Base-by-base conservation (phyloP, 2,329 filamentous ascomycete genomes). In the Fusarium sp. region DNA sequence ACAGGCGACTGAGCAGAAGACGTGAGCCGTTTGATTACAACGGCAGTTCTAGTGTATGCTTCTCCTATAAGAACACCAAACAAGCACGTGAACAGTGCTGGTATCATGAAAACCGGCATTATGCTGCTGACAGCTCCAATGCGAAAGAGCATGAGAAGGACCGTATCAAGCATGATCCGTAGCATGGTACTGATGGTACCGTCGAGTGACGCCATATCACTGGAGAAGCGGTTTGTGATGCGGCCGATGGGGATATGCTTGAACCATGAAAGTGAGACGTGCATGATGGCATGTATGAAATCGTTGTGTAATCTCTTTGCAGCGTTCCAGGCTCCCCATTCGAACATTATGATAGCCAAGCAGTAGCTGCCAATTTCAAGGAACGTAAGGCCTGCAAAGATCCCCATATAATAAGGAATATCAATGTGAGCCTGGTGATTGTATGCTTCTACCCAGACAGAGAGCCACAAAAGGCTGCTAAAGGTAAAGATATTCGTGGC, bases 131-230 rank as follows among this genome's bases (percentile, higher is more conserved):
- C 84, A 39, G 83, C 83, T 2, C 79, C 84, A 44, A 87, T 79
- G 11, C 85, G 83, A 58, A 87, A 84, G 27, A 85, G 62, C 62
- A 87, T 79, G 23, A 82, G 78, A 58, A 86, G 79, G 15, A 78
- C 70, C 18, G 81, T 80, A 62, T 87, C 85, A 15, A 87, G 61
- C 5, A 81, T 82, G 44, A 75, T 72, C 10, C 84, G 83, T 2
- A 88, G 79, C 80, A 86, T 83, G 4, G 81, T 79, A 25, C 84
- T 82, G 11, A 90, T 78, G 3, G 79, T 74, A 12, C 82, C 84
- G 70, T 90, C 88, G 57, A 90, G 83, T 0, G 87, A 87, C n/a
- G 83, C 82, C 77, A 89, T 88, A 66, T 90, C 88, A 39, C 87
- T 86, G 2, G 86, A 86, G 70, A 89, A 88, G 18, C 88, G 84